Evolutionary conservation across 2,329 filamentous ascomycete genomes (phyloP).

Genomic region (Huntiella abstrusa): DNA sequence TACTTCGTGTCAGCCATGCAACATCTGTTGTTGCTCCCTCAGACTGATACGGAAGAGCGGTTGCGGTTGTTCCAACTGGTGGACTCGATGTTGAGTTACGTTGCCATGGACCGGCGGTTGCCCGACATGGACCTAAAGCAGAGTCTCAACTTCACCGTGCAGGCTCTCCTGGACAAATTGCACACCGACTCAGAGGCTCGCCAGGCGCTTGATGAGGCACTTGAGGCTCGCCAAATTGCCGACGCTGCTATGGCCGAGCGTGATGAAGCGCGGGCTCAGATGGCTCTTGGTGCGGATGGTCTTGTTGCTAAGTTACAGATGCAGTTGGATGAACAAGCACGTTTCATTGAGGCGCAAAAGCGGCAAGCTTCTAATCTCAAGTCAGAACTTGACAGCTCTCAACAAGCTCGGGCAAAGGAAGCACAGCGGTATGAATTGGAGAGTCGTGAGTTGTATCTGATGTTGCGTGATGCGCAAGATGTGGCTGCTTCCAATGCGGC

Average conservation of each 20-base stretch:
- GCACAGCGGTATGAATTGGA: slow-evolving; percentile 89
- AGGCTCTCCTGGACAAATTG: slow-evolving; percentile 82
- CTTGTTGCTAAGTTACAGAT: slow-evolving; percentile 82
- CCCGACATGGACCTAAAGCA: slow-evolving; percentile 98
- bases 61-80: slow-evolving; percentile 93
- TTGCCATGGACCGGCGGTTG: slow-evolving; percentile 88
- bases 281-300: slow-evolving; percentile 84
- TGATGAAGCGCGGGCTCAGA: slow-evolving; percentile 77
- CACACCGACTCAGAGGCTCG: slow-evolving; percentile 92
- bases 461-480: slow-evolving; percentile 94
- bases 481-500: slow-evolving; percentile 71
- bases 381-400: slow-evolving; percentile 71
- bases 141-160: slow-evolving; percentile 91
- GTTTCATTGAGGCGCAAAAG: slow-evolving; percentile 74
- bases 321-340: slow-evolving; percentile 80
- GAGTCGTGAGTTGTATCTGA: slow-evolving; percentile 89
- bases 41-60: slow-evolving; percentile 81
- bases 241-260: slow-evolving; percentile 92
- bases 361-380: slow-evolving; percentile 78
- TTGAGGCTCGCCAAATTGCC: slow-evolving; percentile 79
- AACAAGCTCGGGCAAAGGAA: slow-evolving; percentile 73
- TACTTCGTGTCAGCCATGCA: slow-evolving; percentile 94
- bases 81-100: slow-evolving; percentile 96
- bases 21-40: slow-evolving; percentile 78
- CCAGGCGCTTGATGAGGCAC: slow-evolving; percentile 75